These are phyloP conservation scores for Sporisorium iseilematis-ciliati DNA, from an alignment of 1,284 basidiomycete species.

Conservation along the genomic window DNA sequence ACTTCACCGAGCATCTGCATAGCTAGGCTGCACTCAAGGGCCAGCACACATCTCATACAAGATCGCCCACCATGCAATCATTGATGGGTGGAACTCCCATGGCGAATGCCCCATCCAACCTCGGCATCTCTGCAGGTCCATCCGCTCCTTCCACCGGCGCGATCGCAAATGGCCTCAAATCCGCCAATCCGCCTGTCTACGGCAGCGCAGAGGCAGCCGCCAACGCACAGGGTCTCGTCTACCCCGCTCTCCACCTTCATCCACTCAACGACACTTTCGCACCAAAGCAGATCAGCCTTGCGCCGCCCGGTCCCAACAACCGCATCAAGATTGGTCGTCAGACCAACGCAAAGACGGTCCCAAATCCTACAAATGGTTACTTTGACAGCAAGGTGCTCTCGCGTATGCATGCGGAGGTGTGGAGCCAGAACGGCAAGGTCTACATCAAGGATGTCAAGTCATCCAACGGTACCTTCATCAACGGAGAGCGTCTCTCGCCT, in stretches of 20 bases:
- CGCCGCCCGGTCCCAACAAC: conserved; percentile 72
- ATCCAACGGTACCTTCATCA: conserved; percentile 98
- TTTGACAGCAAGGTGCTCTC: conserved; percentile 98
- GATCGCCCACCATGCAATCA: conserved; percentile 39
- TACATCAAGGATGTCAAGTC: conserved; percentile 99
- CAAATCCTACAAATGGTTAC: conserved; percentile 93
- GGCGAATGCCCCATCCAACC: conserved; percentile 54
- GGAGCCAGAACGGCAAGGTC: conserved; percentile 86
- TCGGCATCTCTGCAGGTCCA: conserved; percentile 43
- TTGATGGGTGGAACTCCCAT: conserved; percentile 52
- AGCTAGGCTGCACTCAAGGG: background rate
- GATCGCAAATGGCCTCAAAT: conserved; percentile 30
- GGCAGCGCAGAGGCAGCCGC: conserved; percentile 41
- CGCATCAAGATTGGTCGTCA: conserved; percentile 95
- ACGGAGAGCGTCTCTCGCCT: conserved; percentile 87
- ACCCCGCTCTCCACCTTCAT: conserved; percentile 75
- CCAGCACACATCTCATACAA: background rate
- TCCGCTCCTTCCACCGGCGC: conserved; percentile 9
- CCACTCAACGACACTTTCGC: conserved; percentile 96
- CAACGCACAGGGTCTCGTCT: conserved; percentile 58
- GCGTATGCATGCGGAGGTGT: conserved; percentile 96
- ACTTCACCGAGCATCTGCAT: background rate
- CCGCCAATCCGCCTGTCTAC: conserved; percentile 16
- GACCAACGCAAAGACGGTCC: conserved; percentile 95
- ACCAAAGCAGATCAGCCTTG: conserved; percentile 92